Evolutionary conservation across 495 filamentous ascomycete genomes (phyloP), one percentile per base, ranked within the genome.

Genomic region (Hyaloscypha variabilis): DNA sequence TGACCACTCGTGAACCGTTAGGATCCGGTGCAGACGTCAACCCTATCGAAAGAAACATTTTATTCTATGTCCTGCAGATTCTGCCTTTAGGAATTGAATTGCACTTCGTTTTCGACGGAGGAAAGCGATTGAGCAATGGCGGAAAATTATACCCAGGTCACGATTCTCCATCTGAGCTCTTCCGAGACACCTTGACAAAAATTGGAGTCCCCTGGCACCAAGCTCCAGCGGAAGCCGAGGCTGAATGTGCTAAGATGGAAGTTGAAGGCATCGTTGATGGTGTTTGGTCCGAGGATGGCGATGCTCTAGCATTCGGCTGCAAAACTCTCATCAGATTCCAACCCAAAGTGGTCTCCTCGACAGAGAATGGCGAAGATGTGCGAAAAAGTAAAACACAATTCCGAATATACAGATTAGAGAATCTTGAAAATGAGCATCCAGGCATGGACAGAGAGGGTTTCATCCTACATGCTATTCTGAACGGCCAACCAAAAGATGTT

Each of bases 221-320:
- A 26, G 70, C 72, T 14, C 73, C 73, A 11, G 69, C 64, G 21
- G 71, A 74, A 57, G 70, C 71, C 13, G 73, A 67, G 54, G 73
- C 73, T 19, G 73, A 74, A 17, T 74, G 73, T 31, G 73, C 67
- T 26, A 70, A 65, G 29, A 69, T 75, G 53, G 68, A 75, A 49
- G 52, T 50, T 6, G 60, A 68, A 10, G 69, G 66, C n/a, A 17
- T 74, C 10, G 65, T 74, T 14, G 70, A 74, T 51, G 73, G 58
- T 19, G 65, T 72, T 10, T 75, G 71, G 73, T 73, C 73, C 1
- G 73, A 75, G n/a, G 67, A 75, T 62, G 72, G 67, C 10, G 71
- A 72, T 55, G 61, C 63, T 8, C 63, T 73, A 21, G 71, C 72
- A 55, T 73, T 72, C 46, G 69, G 73, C 4, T 70, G 66, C 55